Conservation (phyloP, 225 moss, liverwort and hornwort species). For the Marchantia paleacea region DNA sequence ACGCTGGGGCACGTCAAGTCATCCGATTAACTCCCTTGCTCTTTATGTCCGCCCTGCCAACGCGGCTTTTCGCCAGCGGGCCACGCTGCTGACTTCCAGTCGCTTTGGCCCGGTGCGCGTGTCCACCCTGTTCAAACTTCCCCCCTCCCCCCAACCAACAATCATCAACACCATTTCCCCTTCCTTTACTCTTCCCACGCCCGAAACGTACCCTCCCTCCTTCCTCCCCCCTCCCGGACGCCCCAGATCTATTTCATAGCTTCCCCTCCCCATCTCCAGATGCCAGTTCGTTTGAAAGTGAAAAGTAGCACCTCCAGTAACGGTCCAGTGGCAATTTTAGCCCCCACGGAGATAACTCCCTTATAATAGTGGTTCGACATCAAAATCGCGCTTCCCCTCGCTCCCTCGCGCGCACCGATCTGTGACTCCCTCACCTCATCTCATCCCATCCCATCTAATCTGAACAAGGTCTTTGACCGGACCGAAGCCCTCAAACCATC, state of each 20-base stretch:
- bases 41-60: conserved; percentile 31
- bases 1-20: conserved; percentile 30
- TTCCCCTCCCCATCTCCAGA: background rate
- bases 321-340: conserved; percentile 1
- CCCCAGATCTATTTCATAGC: background rate
- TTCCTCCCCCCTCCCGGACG: background rate
- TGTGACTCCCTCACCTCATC: too few species aligned
- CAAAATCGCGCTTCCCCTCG: background rate
- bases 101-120: conserved; percentile 21
- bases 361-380: background rate
- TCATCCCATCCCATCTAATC: background rate
- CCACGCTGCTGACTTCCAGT: conserved; percentile 28
- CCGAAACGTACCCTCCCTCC: background rate
- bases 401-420: too few species aligned
- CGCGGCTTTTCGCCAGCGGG: conserved; percentile 35
- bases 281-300: background rate
- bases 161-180: conserved; percentile 12
- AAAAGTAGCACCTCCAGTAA: background rate
- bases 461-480: background rate
- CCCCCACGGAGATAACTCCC: background rate
- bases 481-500: too few species aligned
- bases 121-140: conserved; percentile 28
- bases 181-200: conserved; percentile 10
- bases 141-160: conserved; percentile 12
- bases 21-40: conserved; percentile 15